Evolutionary conservation across 345 rosid genomes (phyloP), one percentile per base, ranked within the genome.

Genomic region (Populus deltoides): DNA sequence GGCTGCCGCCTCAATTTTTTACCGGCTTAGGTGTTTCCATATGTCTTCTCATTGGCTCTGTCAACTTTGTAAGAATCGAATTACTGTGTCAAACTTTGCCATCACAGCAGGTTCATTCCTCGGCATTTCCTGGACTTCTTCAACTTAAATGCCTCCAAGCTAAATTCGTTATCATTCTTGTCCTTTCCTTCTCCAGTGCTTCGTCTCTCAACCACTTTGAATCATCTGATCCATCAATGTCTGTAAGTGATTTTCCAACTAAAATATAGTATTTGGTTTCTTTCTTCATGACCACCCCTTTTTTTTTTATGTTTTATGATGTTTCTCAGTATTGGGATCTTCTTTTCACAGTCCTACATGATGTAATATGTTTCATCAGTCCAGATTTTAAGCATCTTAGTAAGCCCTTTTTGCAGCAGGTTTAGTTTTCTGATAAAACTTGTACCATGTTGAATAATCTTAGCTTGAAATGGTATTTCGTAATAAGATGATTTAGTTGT

Each of bases 171-270:
- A 8, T 16, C 55, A 3, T 17, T 41, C 31, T 62, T 7, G 9
- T 73, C n/a, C 13, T 36, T 62, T 12, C 43, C 57, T 45, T 43
- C 55, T 41, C 31, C 8, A 70, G 72, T 18, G 31, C 43, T 73
- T 20, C n/a, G 20, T 8, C 59, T 8, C 16, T 25, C 36, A 31
- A 7, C 13, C 38, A 39, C 57, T 29, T 10, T 35, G 8, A 8
- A 33, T 33, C 17, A 22, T 45, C 27, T 22, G 15, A 20, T 70
- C 51, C 45, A 27, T 39, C 68, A 41, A 77, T 70, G 74, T 45
- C 70, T 27, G 80, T 77, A 69, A 70, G 74, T 77, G 18, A 68
- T 33, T 31, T 33, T 33, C 36, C 36, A 33, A 33, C 36, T 33
- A 33, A 4, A 33, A 4, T 33, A 33, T 33, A 4, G 7, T 53